Base-by-base conservation (phyloP, 108 stramenopile genomes). In the Fragilaria radians region DNA sequence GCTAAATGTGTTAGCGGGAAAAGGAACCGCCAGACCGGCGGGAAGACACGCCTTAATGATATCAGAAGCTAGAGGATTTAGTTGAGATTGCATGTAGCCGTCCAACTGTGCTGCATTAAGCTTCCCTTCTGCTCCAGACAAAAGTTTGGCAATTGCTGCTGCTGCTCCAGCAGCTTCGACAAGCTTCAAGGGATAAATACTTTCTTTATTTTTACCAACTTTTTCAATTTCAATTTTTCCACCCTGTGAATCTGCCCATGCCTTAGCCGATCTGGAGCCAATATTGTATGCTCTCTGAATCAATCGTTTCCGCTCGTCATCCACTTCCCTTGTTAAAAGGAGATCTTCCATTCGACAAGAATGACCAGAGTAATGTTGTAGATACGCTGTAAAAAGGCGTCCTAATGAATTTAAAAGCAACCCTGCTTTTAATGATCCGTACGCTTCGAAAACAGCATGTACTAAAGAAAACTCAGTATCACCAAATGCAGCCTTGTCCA, bases 341-440 rank as follows among this genome's bases (percentile, higher is more conserved):
- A 99, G 78, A 80, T 99, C 99, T 54, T 97, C 97, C 74, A 98
- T 91, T 46, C 95, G 73, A 68, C 99, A 99, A 17, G 96, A 96
- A 68, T 98, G 96, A 0, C 96, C 97, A 14, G 95, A 89, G 58
- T 81, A 96, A 70, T 90, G 81, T 56, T 95, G 96, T 54, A 98
- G 58, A 61, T 90, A 95, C 0, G 88, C 88, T 3, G 98, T 99
- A 62, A 99, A 94, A 11, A 99, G 79, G n/a, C 97, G 73, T 3
- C 95, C 96, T 7, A 99, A 63, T 0, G 96, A 73, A 69, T 97
- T 91, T 2, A 97, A 70, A 19, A 97, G 57, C 14, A 89, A 60
- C 1, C 91, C 94, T 3, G 97, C 97, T 47, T 88, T 84, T 54
- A 72, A 71, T 24, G 91, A 78, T n/a, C 97, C 97, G 67, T 96